Evolutionary conservation across 805 yeast species (phyloP), one percentile per base, ranked within the genome.

Genomic region (Torulaspora delbrueckii): DNA sequence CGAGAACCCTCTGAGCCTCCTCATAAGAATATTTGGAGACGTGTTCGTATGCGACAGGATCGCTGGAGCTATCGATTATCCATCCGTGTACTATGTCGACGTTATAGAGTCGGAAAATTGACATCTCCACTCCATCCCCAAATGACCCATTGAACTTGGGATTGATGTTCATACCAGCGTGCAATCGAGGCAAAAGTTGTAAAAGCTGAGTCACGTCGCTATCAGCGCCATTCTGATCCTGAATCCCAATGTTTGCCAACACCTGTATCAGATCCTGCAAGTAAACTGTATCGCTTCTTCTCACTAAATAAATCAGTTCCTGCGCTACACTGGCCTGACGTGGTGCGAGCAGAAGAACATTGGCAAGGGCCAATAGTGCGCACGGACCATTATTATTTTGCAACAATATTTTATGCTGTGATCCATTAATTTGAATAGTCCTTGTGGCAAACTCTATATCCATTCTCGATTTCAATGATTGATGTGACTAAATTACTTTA

Each of bases 371-470:
- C 10, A 90, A 74, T 31, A 90, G 64, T 1, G 96, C 95, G 60
- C 96, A 89, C 0, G 96, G 96, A 0, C 96, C 96, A 58, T 88
- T 87, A 39, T 68, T 71, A 51, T 86, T 86, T 67, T 89, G 96
- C 16, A 87, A 65, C 3, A 90, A 67, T 27, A 89, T 78, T 34
- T 79, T 79, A 26, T 52, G 43, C n/a, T 48, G 39, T 9, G 40
- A 40, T 5, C 65, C 67, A 46, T 82, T 73, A 52, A 69, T 57
- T 16, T 51, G 47, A 3, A 61, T 45, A 23, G 35, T 30, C 35
- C 60, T 62, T 3, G 58, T 55, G 25, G 57, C 55, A 41, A 59
- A 62, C 16, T 34, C 32, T 14, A 54, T 48, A 19, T 43, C 47
- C 61, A 57, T 57, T 10, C 8, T 16, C 2, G 5, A 18, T 30